Base-by-base conservation (phyloP, 148 eudicot species). In the Bassia scoparia region DNA sequence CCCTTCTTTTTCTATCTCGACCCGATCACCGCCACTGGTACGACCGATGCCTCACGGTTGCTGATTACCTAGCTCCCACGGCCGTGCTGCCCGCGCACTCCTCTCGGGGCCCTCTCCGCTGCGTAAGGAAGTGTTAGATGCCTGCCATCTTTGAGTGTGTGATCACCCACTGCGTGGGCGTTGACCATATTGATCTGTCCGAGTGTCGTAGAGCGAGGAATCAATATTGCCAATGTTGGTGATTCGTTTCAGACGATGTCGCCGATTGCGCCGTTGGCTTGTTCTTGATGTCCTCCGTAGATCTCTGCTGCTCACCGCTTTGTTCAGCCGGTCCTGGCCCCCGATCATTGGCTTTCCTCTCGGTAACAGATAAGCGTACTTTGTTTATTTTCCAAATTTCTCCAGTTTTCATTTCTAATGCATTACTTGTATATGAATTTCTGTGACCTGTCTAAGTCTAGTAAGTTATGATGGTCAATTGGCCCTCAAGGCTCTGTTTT, bases 261-360 rank as follows among this genome's bases (percentile, higher is more conserved):
- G 93, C 93, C 1, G 98, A 93, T 70, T 87, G 64, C 18, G 93
- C 91, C 18, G 84, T 93, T 12, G 91, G 83, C 9, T 93, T 41
- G 69, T 87, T 50, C 30, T 92, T 9, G 98, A 88, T 69, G 93
- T 92, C 56, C 78, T 90, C 5, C 75, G 93, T 35, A 84, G 11
- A 59, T 90, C 5, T 88, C 91, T 0, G 73, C 86, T 11, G 78
- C 69, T 0, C 75, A 86, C 50, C 85, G 89, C 43, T 88, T 76
- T 56, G 84, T 92, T 34, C 82, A 88, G 80, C 65, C 85, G 87
- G 77, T 66, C 38, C 3, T 92, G 97, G 97, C 80, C 84, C 8
- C 71, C 67, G 54, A 12, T 77, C 76, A n/a, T n/a, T 15, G 74
- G 65, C 13, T 86, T 73, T 46, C 79, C 81, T 15, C 89, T 90